Base-by-base conservation (phyloP, 2,329 filamentous ascomycete genomes). In the Colletotrichum noveboracense region DNA sequence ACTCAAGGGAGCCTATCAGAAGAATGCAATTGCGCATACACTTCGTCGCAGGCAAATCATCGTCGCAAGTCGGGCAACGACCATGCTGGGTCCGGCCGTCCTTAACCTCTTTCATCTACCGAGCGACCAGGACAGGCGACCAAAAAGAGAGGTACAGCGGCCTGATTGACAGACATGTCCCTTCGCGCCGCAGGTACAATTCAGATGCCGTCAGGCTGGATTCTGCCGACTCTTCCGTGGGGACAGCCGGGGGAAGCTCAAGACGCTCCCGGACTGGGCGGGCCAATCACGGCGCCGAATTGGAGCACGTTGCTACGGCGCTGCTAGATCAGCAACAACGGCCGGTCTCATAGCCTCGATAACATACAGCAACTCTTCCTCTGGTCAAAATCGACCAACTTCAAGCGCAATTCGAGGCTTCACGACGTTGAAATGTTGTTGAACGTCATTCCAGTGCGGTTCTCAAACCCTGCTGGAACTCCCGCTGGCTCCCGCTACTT, bases 401-500 rank as follows among this genome's bases (percentile, higher is more conserved):
- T 14, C 16, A 12, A 36, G 8, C 14, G 10, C 8, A n/a, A 30
- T 13, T 36, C 32, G 10, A 21, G n/a, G n/a, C n/a, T 52, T 18
- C 10, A n/a, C 26, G 28, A 43, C 6, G 30, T 68, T 48, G 55
- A 48, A 6, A 32, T 72, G 70, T 69, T 28, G 70, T 76, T 60
- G 58, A 55, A 12, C 26, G 28, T 10, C 21, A 66, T 28, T 70
- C 43, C 52, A 34, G 64, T 73, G 74, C 74, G 74, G 74, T 70
- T 76, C 58, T 60, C 24, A 18, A 18, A 21, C 70, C 65, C 58
- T 55, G 70, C 21, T 69, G 48, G 26, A 58, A 64, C 48, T 76
- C 64, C 74, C 65, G 73, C 73, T 73, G 30, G 34, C 26, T 73
- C 55, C 72, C 61, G 70, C 70, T 69, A 60, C 74, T 76, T 74